A percentile compares a stretch with the other conserved stretches of the same genome.
phyloP scores from a whole-genome alignment of 495 filamentous ascomycete species.

The Penicillium desertorum region DNA sequence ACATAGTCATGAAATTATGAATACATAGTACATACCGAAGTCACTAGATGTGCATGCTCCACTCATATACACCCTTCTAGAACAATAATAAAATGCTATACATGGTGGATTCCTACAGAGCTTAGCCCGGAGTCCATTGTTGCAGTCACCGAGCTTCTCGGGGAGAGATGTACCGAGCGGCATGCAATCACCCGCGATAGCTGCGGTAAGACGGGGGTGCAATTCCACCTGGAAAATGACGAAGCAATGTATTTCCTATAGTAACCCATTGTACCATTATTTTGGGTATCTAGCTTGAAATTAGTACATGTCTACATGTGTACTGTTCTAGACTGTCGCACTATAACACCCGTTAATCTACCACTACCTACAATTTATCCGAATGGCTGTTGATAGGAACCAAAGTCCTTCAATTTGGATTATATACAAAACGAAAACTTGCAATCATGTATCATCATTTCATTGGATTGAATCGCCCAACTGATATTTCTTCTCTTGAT shows the following conservation, averaged over 20 bases:
- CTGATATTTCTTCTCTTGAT: background rate
- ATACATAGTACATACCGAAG: conserved; percentile 1
- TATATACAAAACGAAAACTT: conserved; percentile 16
- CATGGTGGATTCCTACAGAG: background rate
- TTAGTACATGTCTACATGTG: too few relatives aligned
- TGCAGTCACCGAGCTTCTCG: conserved; percentile 8
- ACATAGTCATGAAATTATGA: background rate
- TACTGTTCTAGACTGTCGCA: too few relatives aligned
- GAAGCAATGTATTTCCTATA: background rate
- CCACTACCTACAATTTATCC: background rate
- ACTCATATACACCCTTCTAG: background rate
- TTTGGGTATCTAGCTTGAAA: too few relatives aligned
- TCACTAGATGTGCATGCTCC: background rate
- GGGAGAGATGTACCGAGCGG: conserved; percentile 19
- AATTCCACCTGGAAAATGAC: background rate
- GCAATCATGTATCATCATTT: conserved; percentile 17
- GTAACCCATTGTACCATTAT: too few relatives aligned
- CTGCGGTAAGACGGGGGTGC: too few relatives aligned
- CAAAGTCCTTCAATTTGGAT: conserved; percentile 12
- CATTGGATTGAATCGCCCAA: conserved; percentile 2
- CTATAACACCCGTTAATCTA: too few relatives aligned
- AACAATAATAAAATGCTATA: background rate
- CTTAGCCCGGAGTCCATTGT: background rate
- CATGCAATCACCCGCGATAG: conserved; percentile 11
- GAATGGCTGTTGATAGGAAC: background rate